Evolutionary conservation across 2,329 filamentous ascomycete species (phyloP).

Genomic region (Delphinella strobiligena): DNA sequence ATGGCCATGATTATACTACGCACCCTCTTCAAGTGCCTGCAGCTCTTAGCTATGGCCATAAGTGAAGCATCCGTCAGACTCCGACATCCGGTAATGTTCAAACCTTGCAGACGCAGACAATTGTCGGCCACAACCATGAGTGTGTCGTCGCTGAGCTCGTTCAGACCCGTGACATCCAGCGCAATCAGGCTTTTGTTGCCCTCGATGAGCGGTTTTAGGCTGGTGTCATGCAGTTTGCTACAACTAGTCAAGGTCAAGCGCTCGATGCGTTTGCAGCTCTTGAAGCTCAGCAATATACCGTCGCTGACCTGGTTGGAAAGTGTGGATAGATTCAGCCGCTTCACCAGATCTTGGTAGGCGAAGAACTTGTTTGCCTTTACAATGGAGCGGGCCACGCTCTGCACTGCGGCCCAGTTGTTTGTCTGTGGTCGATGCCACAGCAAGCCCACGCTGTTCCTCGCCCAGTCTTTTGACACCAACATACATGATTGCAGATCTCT

Average conservation of each 20-base stretch:
- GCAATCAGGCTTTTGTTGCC: constrained; percentile 74
- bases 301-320: constrained; percentile 71
- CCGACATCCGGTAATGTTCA: constrained; percentile 82
- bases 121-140: constrained; percentile 67
- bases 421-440: constrained; percentile 92
- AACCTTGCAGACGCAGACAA: constrained; percentile 74
- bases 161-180: constrained; percentile 75
- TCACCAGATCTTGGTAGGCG: constrained; percentile 79
- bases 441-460: constrained; percentile 79
- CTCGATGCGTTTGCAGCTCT: constrained; percentile 80
- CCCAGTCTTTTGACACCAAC: constrained; percentile 91
- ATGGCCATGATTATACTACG: too few relatives aligned
- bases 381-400: constrained; percentile 69
- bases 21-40: constrained; percentile 79
- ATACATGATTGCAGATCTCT: constrained; percentile 76
- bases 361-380: constrained; percentile 66
- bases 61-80: constrained; percentile 80
- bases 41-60: constrained; percentile 66
- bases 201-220: constrained; percentile 65
- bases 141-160: constrained; percentile 69
- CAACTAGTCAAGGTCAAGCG: constrained; percentile 88
- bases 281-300: constrained; percentile 72
- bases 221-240: constrained; percentile 69
- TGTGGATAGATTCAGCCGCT: constrained; percentile 77
- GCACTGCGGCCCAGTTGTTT: constrained; percentile 71